phyloP scores from a whole-genome alignment of 768 basidiomycete genomes.

The Gloeophyllum trabeum region DNA sequence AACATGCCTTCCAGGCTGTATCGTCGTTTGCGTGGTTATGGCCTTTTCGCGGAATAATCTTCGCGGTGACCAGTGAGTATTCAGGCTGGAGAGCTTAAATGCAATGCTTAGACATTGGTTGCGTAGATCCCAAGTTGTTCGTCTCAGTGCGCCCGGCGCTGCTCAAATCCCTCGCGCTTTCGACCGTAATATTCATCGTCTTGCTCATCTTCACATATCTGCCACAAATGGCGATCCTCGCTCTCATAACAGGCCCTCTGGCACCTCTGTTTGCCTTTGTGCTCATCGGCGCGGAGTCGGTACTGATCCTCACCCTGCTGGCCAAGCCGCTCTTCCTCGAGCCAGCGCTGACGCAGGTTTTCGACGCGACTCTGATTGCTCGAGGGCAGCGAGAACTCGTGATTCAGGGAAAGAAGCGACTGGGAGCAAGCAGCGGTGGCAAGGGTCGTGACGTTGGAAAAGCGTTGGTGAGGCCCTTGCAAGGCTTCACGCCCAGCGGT shows the following conservation, averaged over 20 bases:
- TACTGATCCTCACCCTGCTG: slow-evolving; percentile 29
- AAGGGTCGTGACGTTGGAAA: slow-evolving; percentile 27
- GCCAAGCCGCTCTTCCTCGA: slow-evolving; percentile 34
- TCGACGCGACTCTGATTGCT: slow-evolving; percentile 32
- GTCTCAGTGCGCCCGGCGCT: slow-evolving; percentile 21
- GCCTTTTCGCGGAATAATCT: slow-evolving; percentile 17
- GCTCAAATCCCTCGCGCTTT: slow-evolving; percentile 25
- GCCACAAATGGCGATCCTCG: slow-evolving; percentile 55
- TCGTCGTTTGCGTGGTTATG: slow-evolving; percentile 17
- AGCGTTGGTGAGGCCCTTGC: slow-evolving; percentile 35
- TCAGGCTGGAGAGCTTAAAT: not conserved
- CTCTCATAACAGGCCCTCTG: slow-evolving; percentile 52
- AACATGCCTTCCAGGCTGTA: slow-evolving; percentile 9
- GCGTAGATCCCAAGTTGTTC: slow-evolving; percentile 13
- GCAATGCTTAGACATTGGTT: not conserved
- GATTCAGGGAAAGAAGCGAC: slow-evolving; percentile 17
- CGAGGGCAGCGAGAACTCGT: slow-evolving; percentile 29
- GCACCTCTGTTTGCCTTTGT: slow-evolving; percentile 33
- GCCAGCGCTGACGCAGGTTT: slow-evolving; percentile 29
- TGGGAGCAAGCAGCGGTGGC: slow-evolving; percentile 19
- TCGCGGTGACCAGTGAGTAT: slow-evolving; percentile 12
- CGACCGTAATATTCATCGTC: slow-evolving; percentile 26
- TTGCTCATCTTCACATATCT: slow-evolving; percentile 51
- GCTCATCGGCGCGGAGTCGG: slow-evolving; percentile 30
- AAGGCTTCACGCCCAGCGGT: slow-evolving; percentile 29